Conservation (phyloP, 176 grass and related monocot species). For the Aegilops sharonensis region DNA sequence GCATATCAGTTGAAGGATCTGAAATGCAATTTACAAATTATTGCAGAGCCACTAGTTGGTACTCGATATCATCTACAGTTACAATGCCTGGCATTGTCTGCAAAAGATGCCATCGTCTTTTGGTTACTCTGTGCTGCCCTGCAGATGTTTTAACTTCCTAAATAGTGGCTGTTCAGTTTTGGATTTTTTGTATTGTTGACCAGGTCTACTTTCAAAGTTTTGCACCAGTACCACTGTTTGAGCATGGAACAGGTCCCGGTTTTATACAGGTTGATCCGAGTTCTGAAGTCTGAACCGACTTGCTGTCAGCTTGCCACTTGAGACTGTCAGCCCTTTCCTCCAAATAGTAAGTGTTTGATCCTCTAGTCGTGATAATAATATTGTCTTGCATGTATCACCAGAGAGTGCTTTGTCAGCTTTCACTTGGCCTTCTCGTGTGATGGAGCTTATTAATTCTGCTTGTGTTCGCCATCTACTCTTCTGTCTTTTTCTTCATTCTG, state of each 20-base stretch:
- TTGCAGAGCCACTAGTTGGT: not conserved
- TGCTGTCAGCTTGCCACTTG: not conserved
- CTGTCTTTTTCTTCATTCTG: no score
- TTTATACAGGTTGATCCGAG: not conserved
- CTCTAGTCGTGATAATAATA: not conserved
- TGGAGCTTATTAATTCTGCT: constrained; percentile 11
- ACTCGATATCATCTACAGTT: constrained; percentile 4
- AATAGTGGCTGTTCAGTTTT: not conserved
- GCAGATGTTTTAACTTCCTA: constrained; percentile 7
- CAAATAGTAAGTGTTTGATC: not conserved
- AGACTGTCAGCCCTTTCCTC: constrained; percentile 2
- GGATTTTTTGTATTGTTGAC: not conserved
- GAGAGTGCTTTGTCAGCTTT: constrained; percentile 21
- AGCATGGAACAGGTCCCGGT: not conserved
- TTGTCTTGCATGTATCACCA: constrained; percentile 2
- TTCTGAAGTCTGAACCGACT: not conserved
- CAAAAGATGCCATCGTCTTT: constrained; percentile 13
- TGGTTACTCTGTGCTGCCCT: not conserved
- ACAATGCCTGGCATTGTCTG: not conserved
- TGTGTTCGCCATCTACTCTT: not conserved
- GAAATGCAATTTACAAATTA: constrained; percentile 4
- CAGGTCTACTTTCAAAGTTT: not conserved
- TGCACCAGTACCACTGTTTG: not conserved
- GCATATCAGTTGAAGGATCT: constrained; percentile 11
- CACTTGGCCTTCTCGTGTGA: not conserved